Evolutionary conservation across 441 rosid species (phyloP), one percentile per base, ranked within the genome.

Genomic region (Erysimum cheiri): DNA sequence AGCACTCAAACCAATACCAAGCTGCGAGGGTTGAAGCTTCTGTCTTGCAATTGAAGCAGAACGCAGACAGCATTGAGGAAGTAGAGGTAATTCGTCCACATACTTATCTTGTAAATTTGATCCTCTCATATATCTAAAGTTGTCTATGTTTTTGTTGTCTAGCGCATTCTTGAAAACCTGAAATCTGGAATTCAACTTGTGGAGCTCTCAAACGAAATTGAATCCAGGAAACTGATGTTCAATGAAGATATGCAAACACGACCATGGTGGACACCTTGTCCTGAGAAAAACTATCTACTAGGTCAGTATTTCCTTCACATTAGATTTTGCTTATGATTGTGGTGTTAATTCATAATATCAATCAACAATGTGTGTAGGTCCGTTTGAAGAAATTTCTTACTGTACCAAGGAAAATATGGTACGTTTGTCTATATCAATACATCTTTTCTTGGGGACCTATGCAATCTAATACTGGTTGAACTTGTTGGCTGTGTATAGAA

Each of bases 241-340:
- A 91, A 96, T 81, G 98, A 96, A 78, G 99, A 93, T 82, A 82
- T 93, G 70, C 87, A 85, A 72, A 80, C 94, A 59, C 85, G 97
- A 49, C 98, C 99, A 72, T 96, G 98, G 98, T 96, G 99, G 98
- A 91, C 97, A 15, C 99, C 98, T 78, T 78, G 78, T 78, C 79
- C 94, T 31, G 96, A 81, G 77, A 88, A 86, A 82, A 96, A 96
- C 74, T 84, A 88, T 81, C 87, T 96, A 24, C 80, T 89, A 78
- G 98, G 99, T 91, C 60, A 59, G 88, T 78, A 35, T 53, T 14
- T 58, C 2, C 19, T 43, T 68, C 35, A 40, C 8, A 32, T 14
- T 60, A 29, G 40, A 40, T 66, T 55, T 31, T 48, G 55, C 12
- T 19, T 57, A 49, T 63, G 32, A n/a, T 52, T 56, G 50, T 64